These are phyloP conservation scores for Erigeron philadelphicus DNA, from an alignment of 140 eudicot species.

Conservation along the genomic window DNA sequence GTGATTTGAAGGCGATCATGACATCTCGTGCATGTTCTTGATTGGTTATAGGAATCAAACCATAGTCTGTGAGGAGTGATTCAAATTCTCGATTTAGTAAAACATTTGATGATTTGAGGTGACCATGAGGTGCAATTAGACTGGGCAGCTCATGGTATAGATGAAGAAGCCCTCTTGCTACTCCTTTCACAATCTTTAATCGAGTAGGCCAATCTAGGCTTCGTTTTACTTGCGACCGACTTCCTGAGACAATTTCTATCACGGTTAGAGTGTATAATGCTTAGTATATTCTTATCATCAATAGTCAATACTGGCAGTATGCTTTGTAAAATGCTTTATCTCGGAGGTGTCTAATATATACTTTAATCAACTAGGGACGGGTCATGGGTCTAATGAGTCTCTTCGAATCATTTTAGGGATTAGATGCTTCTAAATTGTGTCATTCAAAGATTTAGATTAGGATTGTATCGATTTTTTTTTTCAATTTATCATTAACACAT, in stretches of 20 bases:
- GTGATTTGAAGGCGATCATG: conserved; percentile 74
- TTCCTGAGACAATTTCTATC: conserved; percentile 40
- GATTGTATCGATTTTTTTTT: too few relatives aligned
- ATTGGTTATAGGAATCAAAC: conserved; percentile 58
- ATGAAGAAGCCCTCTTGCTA: conserved; percentile 58
- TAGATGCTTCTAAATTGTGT: not conserved
- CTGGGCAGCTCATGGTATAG: conserved; percentile 72
- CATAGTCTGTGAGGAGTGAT: conserved; percentile 66
- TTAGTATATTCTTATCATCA: not conserved
- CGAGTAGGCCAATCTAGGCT: conserved; percentile 61
- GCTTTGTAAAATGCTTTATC: not conserved
- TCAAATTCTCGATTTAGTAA: conserved; percentile 45
- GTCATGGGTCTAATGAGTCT: not conserved
- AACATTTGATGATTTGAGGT: conserved; percentile 84
- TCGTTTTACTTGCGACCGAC: conserved; percentile 36
- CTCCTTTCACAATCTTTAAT: conserved; percentile 67
- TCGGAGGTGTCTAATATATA: not conserved
- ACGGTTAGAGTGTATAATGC: conserved; percentile 2
- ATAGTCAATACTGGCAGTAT: not conserved
- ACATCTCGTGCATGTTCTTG: conserved; percentile 69
- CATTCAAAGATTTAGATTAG: not conserved
- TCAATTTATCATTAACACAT: not conserved
- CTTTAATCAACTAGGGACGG: not conserved
- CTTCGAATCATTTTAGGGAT: not conserved
- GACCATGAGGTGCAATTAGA: conserved; percentile 75